Evolutionary conservation across 306 rosid species (phyloP), one percentile per base, ranked within the genome.

Genomic region (Astragalus membranaceus): DNA sequence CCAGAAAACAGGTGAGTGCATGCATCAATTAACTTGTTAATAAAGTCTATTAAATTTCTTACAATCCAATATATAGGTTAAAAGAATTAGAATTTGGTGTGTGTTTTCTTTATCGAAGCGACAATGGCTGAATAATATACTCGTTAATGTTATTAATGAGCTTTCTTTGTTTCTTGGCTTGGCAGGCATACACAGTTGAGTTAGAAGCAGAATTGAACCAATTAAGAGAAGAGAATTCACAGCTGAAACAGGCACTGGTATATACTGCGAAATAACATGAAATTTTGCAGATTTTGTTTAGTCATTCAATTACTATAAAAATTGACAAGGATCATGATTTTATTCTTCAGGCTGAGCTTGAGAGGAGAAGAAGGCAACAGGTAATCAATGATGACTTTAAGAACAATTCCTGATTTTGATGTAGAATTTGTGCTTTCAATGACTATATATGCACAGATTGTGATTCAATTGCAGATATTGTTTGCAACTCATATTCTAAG

Each of bases 111-210:
- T 2, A 0, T 20, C 2, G 23, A 20, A 20, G 23, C 23, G 23
- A 20, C 23, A 20, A 20, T 0, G 23, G 2, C 23, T 20, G 23
- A 20, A 20, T 20, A 1, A 0, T 20, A 20, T 20, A 20, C 30
- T 1, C 1, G 30, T 1, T 26, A 26, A 26, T 26, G 30, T 26
- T 52, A 44, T 48, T 41, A 49, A 51, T 7, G 33, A 36, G 30
- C 23, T 55, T 41, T 13, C 32, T 42, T 43, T 61, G 15, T 26
- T 30, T 26, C 20, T 43, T 42, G n/a, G 11, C 20, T 71, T 54
- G 20, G 47, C 81, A 93, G 98, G 98, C 98, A 9, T 93, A 93
- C 67, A 93, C 97, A 0, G 92, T 90, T 57, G 98, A 93, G 57
- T 68, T 93, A 48, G 97, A 93, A 87, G 94, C 92, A 35, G 98